Percentiles rank a stretch among this genome's conserved stretches.
These are phyloP conservation scores for Helminthosporium solani DNA, from an alignment of 2,329 filamentous ascomycete genomes.

Conservation along the genomic window DNA sequence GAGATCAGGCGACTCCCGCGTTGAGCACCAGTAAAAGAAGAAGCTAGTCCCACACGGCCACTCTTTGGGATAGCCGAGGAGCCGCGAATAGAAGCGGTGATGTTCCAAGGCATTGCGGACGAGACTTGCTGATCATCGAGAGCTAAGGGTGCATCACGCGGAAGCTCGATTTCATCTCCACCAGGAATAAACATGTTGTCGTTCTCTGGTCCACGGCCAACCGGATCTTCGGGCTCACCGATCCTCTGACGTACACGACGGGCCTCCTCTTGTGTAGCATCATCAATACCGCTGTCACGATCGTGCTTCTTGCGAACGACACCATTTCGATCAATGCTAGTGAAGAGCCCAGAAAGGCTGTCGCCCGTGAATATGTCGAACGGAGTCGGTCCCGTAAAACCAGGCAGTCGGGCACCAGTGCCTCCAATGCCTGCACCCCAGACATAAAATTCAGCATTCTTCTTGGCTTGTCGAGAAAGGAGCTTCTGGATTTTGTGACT, in stretches of 20 bases:
- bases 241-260: constrained; percentile 37
- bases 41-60: constrained; percentile 38
- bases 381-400: constrained; percentile 48
- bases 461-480: constrained; percentile 54
- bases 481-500: constrained; percentile 49
- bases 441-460: constrained; percentile 64
- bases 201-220: constrained; percentile 41
- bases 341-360: constrained; percentile 53
- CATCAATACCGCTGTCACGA: constrained; percentile 38
- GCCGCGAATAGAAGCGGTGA: constrained; percentile 56
- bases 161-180: constrained; percentile 62
- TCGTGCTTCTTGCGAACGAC: constrained; percentile 32
- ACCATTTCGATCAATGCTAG: constrained; percentile 37
- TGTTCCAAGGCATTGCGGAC: constrained; percentile 69
- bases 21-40: constrained; percentile 36
- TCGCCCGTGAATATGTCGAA: constrained; percentile 62
- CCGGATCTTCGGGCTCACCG: constrained; percentile 33
- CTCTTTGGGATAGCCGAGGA: constrained; percentile 48
- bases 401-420: constrained; percentile 51
- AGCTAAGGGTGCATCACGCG: constrained; percentile 65
- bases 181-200: constrained; percentile 29
- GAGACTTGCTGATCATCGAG: constrained; percentile 68
- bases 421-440: constrained; percentile 58
- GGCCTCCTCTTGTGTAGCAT: constrained; percentile 33
- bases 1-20: constrained; percentile 56